Percentiles rank a stretch among this genome's conserved stretches.
Evolutionary conservation across 495 filamentous ascomycete species (phyloP).

Genomic region (Astrocystis sublimbata): DNA sequence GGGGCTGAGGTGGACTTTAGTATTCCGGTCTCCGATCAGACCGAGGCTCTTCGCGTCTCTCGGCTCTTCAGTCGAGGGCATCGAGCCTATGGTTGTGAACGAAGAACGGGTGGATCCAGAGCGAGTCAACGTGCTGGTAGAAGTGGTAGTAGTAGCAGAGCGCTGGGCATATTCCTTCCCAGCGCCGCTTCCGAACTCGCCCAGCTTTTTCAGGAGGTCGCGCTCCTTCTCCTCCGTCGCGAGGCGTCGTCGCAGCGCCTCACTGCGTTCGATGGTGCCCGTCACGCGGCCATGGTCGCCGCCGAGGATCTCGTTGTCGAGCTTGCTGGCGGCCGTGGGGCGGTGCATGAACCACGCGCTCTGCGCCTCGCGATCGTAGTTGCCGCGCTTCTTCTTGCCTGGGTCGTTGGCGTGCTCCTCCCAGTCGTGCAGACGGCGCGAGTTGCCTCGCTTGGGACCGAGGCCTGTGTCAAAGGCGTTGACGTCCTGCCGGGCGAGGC

Average conservation of each 20-base stretch:
- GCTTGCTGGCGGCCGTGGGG: constrained; percentile 58
- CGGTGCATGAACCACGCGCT: constrained; percentile 59
- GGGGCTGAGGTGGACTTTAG: constrained; percentile 66
- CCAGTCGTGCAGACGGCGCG: constrained; percentile 19
- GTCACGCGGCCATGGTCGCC: constrained; percentile 57
- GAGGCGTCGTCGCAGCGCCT: constrained; percentile 66
- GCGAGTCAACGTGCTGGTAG: too few species aligned
- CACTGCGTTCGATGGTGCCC: constrained; percentile 58
- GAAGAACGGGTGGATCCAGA: constrained; percentile 14
- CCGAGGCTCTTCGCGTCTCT: constrained; percentile 56
- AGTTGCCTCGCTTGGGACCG: constrained; percentile 40
- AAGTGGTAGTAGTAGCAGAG: constrained; percentile 19
- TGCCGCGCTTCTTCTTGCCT: constrained; percentile 46
- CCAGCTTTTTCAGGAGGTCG: constrained; percentile 73
- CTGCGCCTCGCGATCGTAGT: constrained; percentile 60
- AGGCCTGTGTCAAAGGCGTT: constrained; percentile 57
- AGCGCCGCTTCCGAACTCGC: constrained; percentile 60
- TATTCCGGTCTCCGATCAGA: constrained; percentile 56
- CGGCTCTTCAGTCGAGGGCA: constrained; percentile 17
- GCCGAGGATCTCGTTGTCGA: constrained; percentile 64
- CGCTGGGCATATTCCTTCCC: constrained; percentile 67
- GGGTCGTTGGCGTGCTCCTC: constrained; percentile 27
- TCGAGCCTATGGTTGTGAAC: constrained; percentile 6
- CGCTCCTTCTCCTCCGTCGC: constrained; percentile 75
- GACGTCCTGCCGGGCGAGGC: constrained; percentile 74